These are phyloP conservation scores for Ganoderma sinense DNA, from an alignment of 1,284 basidiomycete species.

Conservation along the genomic window DNA sequence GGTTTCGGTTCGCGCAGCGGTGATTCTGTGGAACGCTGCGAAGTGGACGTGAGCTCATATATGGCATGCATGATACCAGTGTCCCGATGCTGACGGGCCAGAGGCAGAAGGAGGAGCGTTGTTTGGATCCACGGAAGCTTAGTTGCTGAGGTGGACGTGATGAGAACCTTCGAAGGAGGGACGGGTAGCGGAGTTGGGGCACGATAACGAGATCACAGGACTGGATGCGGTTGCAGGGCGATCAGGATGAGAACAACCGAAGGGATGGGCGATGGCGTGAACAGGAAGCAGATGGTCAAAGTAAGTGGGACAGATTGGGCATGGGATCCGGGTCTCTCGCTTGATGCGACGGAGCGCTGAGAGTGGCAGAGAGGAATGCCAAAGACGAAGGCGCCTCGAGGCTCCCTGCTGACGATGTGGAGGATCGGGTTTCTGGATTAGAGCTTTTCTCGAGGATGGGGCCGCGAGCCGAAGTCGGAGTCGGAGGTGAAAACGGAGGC, in stretches of 20 bases:
- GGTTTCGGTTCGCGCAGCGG: not conserved
- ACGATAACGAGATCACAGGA: not conserved
- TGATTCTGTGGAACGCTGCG: not conserved
- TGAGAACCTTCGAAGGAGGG: not conserved
- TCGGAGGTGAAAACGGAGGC: not conserved
- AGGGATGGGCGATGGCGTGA: not conserved
- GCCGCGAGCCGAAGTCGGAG: not conserved
- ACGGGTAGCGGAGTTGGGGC: not conserved
- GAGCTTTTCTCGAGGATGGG: not conserved
- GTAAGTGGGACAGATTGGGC: not conserved
- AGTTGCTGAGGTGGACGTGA: not conserved
- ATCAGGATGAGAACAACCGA: not conserved
- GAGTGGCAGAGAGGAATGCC: not conserved
- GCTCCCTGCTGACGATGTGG: not conserved
- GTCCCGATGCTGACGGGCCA: not conserved
- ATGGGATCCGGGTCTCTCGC: not conserved
- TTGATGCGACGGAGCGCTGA: constrained; percentile 7
- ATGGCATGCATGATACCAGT: not conserved
- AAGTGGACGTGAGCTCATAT: not conserved
- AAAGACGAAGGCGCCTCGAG: not conserved
- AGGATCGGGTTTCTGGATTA: not conserved
- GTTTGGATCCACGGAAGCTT: not conserved
- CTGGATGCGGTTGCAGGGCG: not conserved
- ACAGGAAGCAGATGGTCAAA: not conserved
- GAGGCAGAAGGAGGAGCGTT: not conserved